A percentile compares a stretch with the other conserved stretches of the same genome.
Conservation (phyloP, 306 rosid genomes). For the Malus orientalis region DNA sequence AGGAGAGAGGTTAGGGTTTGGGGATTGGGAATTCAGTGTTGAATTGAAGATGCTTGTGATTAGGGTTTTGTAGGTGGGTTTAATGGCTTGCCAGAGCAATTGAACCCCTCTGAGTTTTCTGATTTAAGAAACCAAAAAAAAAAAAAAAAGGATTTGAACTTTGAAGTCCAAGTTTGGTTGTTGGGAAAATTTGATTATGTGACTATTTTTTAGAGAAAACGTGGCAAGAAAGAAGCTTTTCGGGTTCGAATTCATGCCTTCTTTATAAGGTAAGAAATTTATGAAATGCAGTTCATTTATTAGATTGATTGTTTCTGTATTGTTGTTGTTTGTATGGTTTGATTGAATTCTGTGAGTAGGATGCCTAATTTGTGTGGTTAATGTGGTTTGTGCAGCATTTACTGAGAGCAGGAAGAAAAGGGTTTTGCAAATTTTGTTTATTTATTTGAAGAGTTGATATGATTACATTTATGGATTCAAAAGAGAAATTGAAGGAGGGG, state of each 20-base stretch:
- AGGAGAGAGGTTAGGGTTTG: neutral
- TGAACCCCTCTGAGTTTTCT: neutral
- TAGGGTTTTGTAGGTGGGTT: neutral
- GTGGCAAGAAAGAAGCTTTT: slow-evolving; percentile 9
- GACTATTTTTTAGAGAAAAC: neutral
- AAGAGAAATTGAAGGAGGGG: slow-evolving; percentile 57
- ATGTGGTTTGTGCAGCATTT: slow-evolving; percentile 20
- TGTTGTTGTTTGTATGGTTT: neutral
- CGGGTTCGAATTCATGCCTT: slow-evolving; percentile 25
- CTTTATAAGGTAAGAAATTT: slow-evolving; percentile 32
- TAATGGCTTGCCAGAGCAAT: neutral
- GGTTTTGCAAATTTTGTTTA: neutral
- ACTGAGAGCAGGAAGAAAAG: slow-evolving; percentile 11
- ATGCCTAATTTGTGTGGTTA: neutral
- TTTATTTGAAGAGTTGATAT: slow-evolving; percentile 26
- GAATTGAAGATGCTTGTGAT: neutral
- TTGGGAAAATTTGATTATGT: neutral
- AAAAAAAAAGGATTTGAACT: neutral
- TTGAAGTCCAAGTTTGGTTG: neutral
- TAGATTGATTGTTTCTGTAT: neutral
- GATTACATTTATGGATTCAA: slow-evolving; percentile 85
- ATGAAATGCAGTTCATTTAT: slow-evolving; percentile 12
- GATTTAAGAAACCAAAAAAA: neutral
- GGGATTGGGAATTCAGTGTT: neutral
- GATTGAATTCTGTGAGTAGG: neutral